Conservation (phyloP, 1,284 basidiomycete genomes). For the Papiliotrema flavescens region DNA sequence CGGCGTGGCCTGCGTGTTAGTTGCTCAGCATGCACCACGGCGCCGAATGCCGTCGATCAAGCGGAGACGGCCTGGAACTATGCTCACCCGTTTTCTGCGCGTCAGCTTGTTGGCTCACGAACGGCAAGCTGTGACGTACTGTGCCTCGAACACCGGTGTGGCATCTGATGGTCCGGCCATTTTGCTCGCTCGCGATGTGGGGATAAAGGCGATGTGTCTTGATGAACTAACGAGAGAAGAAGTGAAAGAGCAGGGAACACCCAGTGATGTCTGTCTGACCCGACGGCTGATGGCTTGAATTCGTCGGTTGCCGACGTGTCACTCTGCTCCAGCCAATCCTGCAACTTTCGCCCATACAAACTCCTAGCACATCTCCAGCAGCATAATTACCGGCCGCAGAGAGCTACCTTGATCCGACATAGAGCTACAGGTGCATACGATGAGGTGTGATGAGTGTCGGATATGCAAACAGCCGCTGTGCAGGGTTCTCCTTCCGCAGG, state of each 20-base stretch:
- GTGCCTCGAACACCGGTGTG: constrained; percentile 32
- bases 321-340: too few species aligned
- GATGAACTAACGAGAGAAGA: background rate
- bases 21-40: background rate
- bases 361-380: too few species aligned
- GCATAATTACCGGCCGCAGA: too few species aligned
- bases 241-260: background rate
- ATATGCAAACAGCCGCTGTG: too few species aligned
- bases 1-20: constrained; percentile 56
- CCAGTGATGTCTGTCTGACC: background rate
- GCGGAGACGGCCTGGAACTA: background rate
- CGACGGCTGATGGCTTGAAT: too few species aligned
- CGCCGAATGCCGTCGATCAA: background rate
- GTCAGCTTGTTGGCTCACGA: constrained; percentile 3
- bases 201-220: too few species aligned
- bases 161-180: constrained; percentile 33
- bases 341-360: too few species aligned
- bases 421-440: too few species aligned
- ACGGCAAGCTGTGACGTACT: constrained; percentile 19
- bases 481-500: too few species aligned
- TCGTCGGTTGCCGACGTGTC: too few species aligned
- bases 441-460: too few species aligned
- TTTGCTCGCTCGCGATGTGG: background rate
- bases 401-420: too few species aligned
- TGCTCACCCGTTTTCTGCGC: constrained; percentile 28